Evolutionary conservation across 352 stramenopile genomes (phyloP).

Genomic region (Pythium aphanidermatum): DNA sequence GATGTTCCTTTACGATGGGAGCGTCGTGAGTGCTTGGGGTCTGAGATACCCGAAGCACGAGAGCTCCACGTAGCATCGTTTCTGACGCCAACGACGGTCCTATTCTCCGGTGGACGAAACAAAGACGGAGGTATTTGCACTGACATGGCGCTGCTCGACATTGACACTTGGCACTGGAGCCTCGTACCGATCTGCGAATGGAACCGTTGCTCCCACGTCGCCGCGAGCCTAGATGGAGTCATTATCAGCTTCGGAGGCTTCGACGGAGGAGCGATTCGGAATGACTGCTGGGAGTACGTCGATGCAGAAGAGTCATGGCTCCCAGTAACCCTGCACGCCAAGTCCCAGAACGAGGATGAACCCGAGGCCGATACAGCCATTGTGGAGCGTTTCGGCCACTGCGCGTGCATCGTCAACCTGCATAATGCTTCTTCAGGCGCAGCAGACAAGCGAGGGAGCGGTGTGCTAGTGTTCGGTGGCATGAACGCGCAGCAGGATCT

Average conservation of each 20-base stretch:
- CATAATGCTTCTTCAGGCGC: no score
- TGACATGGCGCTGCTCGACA: constrained; percentile 45
- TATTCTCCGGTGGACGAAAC: constrained; percentile 47
- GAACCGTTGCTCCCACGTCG: constrained; percentile 42
- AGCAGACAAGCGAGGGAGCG: constrained; percentile 5
- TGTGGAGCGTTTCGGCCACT: constrained; percentile 42
- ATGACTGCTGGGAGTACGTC: constrained; percentile 38
- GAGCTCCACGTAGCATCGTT: constrained; percentile 42
- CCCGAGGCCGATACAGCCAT: neutral
- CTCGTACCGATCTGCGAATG: constrained; percentile 47
- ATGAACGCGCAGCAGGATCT: constrained; percentile 28
- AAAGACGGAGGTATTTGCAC: constrained; percentile 44
- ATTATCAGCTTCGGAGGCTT: constrained; percentile 53
- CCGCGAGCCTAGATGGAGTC: constrained; percentile 19
- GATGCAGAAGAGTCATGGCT: constrained; percentile 46
- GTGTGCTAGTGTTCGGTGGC: constrained; percentile 47
- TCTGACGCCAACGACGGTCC: constrained; percentile 17
- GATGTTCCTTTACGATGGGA: constrained; percentile 26
- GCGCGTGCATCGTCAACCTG: constrained; percentile 20
- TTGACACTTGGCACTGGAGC: constrained; percentile 36
- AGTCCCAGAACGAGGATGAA: neutral
- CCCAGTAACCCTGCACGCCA: neutral
- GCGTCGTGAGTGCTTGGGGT: constrained; percentile 6
- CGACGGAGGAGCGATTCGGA: constrained; percentile 35
- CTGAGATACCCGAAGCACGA: constrained; percentile 28